Evolutionary conservation across 345 rosid genomes (phyloP), one percentile per base, ranked within the genome.

Genomic region (Pugionium cornutum): DNA sequence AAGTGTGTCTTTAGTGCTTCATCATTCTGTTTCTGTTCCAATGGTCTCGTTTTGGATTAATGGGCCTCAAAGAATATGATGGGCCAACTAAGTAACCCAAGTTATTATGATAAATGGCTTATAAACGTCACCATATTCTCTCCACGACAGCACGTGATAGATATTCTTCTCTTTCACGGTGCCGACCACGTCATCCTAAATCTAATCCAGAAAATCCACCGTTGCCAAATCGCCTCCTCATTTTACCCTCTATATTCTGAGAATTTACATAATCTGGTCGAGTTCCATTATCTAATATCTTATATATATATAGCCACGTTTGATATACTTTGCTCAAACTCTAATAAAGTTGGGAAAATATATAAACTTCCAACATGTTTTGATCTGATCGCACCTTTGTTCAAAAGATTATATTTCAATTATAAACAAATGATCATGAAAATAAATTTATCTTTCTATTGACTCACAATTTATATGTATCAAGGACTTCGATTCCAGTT

Each of bases 1-100:
- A 97, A 54, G 5, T 35, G 7, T 83, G 81, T 62, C 80, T 79
- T 88, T 8, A 86, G 65, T 10, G 91, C 88, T 47, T 46, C 73
- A 71, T 87, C 84, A 5, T 86, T 86, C 94, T 89, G 94, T 57
- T 76, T 72, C 61, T 78, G 80, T 79, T 92, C 97, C 30, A 44
- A 73, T 26, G 69, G 40, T 34, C 39, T 2, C 1, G 2, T 7
- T 27, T 26, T 48, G 11, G 0, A 0, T 28, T 54, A 49, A 57
- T 57, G 70, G 44, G 76, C 76, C 36, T 39, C 27, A 0, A 31
- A 0, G 1, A 32, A 1, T 33, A 41, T 32, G 1, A 42, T 45
- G 4, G 53, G 42, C 25, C 3, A 4, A 11, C 0, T 36, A 1
- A 37, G 28, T 2, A 7, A 35, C 31, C 36, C 62, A 37, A n/a